phyloP scores from a whole-genome alignment of 2,329 filamentous ascomycete species.

The Dendryphion nanum region DNA sequence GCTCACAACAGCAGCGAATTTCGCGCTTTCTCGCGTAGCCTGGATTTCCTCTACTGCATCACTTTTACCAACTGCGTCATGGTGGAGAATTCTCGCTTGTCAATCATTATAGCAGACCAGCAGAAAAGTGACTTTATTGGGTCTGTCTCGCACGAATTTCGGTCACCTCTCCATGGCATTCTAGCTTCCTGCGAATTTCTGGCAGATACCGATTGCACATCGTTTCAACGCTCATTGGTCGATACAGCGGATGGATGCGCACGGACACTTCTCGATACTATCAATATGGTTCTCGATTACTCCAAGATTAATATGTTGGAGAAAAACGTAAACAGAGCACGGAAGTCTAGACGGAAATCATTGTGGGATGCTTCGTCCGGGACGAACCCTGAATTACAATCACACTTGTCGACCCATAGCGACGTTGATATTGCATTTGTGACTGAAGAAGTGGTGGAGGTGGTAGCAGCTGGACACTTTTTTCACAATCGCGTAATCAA shows the following conservation, averaged over 20 bases:
- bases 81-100: constrained; percentile 41
- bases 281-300: constrained; percentile 40
- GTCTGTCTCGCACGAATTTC: constrained; percentile 51
- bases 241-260: constrained; percentile 37
- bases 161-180: constrained; percentile 42
- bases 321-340: constrained; percentile 12
- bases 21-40: constrained; percentile 32
- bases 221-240: constrained; percentile 43
- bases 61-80: constrained; percentile 46
- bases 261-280: constrained; percentile 40
- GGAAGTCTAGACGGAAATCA: constrained; percentile 23
- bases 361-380: constrained; percentile 18
- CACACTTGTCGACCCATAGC: constrained; percentile 32
- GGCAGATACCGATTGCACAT: constrained; percentile 24
- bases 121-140: constrained; percentile 53
- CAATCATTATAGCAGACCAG: constrained; percentile 42
- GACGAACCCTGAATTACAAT: constrained; percentile 28
- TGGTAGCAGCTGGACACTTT: no score
- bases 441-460: no score
- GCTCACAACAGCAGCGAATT: constrained; percentile 40
- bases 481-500: no score
- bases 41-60: constrained; percentile 41
- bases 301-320: constrained; percentile 38
- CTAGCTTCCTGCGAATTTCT: constrained; percentile 11
- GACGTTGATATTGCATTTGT: no score